These are phyloP conservation scores for Cronartium quercuum DNA, from an alignment of 1,284 basidiomycete genomes.

Conservation along the genomic window DNA sequence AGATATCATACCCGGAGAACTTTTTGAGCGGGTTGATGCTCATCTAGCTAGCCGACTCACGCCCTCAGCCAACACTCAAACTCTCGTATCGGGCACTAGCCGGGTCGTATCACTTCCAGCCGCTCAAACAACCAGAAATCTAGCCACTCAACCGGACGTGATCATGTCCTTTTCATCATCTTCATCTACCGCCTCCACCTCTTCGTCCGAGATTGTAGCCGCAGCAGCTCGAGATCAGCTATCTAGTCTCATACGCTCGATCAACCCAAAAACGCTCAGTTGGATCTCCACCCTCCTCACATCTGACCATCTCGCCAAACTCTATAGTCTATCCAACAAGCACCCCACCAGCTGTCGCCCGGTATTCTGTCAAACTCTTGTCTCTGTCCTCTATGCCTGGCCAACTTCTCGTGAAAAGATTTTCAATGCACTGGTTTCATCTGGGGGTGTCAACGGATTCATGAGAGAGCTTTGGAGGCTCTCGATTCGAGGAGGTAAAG, in stretches of 20 bases:
- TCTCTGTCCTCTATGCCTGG: conserved; percentile 58
- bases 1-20: neutral
- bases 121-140: neutral
- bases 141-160: conserved; percentile 11
- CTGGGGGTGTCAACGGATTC: conserved; percentile 56
- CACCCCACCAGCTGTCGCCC: conserved; percentile 7
- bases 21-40: conserved; percentile 15
- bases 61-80: neutral
- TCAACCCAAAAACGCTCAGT: conserved; percentile 18
- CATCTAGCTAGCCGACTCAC: conserved; percentile 7
- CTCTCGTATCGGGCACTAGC: neutral
- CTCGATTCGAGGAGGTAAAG: conserved; percentile 55
- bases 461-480: conserved; percentile 68
- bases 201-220: too few species aligned
- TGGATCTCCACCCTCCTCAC: conserved; percentile 17
- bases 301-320: conserved; percentile 26
- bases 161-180: conserved; percentile 3
- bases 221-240: too few species aligned
- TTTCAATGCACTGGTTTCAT: conserved; percentile 50
- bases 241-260: neutral
- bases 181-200: neutral
- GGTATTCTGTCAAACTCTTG: conserved; percentile 46
- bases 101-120: neutral
- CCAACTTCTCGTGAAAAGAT: conserved; percentile 56
- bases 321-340: conserved; percentile 17